Conservation (phyloP, 2,329 filamentous ascomycete genomes). For the Sarocladium kiliense region DNA sequence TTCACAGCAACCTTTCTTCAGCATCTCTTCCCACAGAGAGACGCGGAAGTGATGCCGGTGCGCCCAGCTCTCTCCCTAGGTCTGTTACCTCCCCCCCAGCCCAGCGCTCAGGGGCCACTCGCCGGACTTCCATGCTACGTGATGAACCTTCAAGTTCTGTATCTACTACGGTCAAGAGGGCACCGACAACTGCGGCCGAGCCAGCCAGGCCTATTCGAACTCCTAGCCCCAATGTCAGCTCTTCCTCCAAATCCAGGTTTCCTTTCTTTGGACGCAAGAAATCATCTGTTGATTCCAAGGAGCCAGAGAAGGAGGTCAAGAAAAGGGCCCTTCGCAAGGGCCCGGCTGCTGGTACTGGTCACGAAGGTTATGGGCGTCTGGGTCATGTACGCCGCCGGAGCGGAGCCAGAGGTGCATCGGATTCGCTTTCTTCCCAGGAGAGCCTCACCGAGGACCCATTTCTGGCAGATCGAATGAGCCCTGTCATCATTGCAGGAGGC, state of each 20-base stretch:
- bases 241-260: slow-evolving; percentile 60
- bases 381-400: slow-evolving; percentile 59
- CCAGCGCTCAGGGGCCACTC: background rate
- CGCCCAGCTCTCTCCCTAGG: background rate
- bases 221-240: slow-evolving; percentile 49
- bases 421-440: slow-evolving; percentile 43
- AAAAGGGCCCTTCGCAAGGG: slow-evolving; percentile 60
- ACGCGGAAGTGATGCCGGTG: slow-evolving; percentile 37
- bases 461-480: slow-evolving; percentile 56
- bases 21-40: slow-evolving; percentile 40
- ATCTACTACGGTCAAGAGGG: slow-evolving; percentile 13
- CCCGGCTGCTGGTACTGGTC: slow-evolving; percentile 85
- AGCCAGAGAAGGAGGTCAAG: slow-evolving; percentile 15
- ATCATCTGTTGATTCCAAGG: slow-evolving; percentile 46
- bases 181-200: slow-evolving; percentile 11
- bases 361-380: slow-evolving; percentile 75
- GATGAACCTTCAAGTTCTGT: background rate
- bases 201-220: slow-evolving; percentile 27
- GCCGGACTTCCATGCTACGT: background rate
- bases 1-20: slow-evolving; percentile 57
- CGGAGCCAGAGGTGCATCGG: slow-evolving; percentile 39
- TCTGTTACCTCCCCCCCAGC: background rate
- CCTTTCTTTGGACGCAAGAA: slow-evolving; percentile 75
- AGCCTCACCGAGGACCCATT: slow-evolving; percentile 52
- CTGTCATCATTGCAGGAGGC: slow-evolving; percentile 61